Percentiles rank a stretch among this genome's conserved stretches.
Conservation (phyloP, 495 filamentous ascomycete genomes). For the Talaromyces ruber region DNA sequence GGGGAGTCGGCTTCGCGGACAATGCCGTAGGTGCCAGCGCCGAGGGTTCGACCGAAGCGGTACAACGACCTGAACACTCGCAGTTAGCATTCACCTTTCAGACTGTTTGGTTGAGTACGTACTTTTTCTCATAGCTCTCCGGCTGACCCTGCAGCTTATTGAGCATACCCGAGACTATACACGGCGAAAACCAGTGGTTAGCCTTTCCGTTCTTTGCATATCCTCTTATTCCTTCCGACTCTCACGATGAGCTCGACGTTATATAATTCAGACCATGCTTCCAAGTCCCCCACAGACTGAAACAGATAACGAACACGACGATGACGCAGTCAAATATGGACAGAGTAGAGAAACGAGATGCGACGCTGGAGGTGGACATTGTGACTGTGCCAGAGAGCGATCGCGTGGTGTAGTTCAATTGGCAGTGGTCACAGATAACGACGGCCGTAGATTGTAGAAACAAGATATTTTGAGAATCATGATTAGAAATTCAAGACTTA, state of each 20-base stretch:
- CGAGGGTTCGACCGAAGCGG: slow-evolving; percentile 84
- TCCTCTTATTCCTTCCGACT: not conserved
- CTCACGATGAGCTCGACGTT: not conserved
- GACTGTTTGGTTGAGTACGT: slow-evolving; percentile 10
- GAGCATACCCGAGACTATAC: slow-evolving; percentile 77
- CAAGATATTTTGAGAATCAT: not conserved
- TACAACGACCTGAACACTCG: slow-evolving; percentile 64
- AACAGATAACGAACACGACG: slow-evolving; percentile 9
- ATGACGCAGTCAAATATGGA: slow-evolving; percentile 9
- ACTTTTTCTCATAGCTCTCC: slow-evolving; percentile 98
- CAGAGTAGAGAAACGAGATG: slow-evolving; percentile 3
- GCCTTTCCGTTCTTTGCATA: slow-evolving; percentile 9
- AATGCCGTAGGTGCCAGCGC: slow-evolving; percentile 97
- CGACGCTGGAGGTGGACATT: not conserved
- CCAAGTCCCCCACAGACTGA: slow-evolving; percentile 8
- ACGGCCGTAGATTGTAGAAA: not conserved
- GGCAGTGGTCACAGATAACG: not conserved
- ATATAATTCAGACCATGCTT: slow-evolving; percentile 10
- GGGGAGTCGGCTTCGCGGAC: slow-evolving; percentile 86
- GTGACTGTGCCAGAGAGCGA: not conserved
- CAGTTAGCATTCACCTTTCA: not conserved
- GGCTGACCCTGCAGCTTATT: slow-evolving; percentile 98
- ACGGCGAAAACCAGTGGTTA: slow-evolving; percentile 16
- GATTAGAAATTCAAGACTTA: slow-evolving; percentile 19
- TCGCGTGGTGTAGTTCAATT: not conserved